phyloP scores from a whole-genome alignment of 2,329 filamentous ascomycete species.

The Pezicula radicicola region DNA sequence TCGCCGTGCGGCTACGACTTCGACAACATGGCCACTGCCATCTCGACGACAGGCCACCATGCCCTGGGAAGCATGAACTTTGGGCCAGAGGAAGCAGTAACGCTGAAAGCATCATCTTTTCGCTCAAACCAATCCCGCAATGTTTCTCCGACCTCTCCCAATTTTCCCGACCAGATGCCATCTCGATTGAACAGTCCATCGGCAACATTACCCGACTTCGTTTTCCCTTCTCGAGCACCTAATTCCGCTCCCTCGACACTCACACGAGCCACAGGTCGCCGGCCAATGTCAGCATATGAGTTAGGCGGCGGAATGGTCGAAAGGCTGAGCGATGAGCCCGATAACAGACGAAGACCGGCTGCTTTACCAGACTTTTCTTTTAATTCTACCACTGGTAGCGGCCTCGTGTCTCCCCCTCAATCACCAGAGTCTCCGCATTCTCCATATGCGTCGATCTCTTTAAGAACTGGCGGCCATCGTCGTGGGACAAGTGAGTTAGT shows the following conservation, averaged over 20 bases:
- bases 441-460: constrained; percentile 39
- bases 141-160: constrained; percentile 1
- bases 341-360: constrained; percentile 15
- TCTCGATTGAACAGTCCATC: constrained; percentile 19
- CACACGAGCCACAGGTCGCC: constrained; percentile 45
- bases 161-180: not conserved
- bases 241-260: constrained; percentile 45
- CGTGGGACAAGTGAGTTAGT: constrained; percentile 86
- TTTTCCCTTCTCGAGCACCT: constrained; percentile 51
- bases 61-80: constrained; percentile 6
- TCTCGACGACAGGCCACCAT: constrained; percentile 7
- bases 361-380: constrained; percentile 29
- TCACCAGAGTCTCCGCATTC: constrained; percentile 28
- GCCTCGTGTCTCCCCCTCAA: constrained; percentile 40
- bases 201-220: constrained; percentile 61
- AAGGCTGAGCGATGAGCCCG: not conserved
- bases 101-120: not conserved
- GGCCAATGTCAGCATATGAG: constrained; percentile 44
- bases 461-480: constrained; percentile 60
- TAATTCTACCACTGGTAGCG: constrained; percentile 26
- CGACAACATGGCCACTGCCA: constrained; percentile 9
- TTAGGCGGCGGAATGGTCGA: constrained; percentile 8
- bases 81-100: constrained; percentile 1
- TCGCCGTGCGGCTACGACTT: constrained; percentile 7
- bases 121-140: not conserved